Evolutionary conservation across 73 alveolate genomes (phyloP).

Genomic region (Paramecium octaurelia): DNA sequence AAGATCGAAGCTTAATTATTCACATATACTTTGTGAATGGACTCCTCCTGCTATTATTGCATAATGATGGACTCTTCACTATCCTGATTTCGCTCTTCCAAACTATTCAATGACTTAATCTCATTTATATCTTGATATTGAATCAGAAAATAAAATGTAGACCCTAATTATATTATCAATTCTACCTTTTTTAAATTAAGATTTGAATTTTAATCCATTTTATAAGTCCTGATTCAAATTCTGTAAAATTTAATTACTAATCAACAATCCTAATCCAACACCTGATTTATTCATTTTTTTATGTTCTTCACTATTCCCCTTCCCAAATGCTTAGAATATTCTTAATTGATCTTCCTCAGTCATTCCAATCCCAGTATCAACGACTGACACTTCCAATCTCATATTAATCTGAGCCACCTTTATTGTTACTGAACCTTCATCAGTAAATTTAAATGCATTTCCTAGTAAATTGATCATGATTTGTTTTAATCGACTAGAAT

Average conservation of each 20-base stretch:
- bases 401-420: background rate
- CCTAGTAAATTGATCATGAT: background rate
- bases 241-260: conserved; percentile 20
- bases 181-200: conserved; percentile 9
- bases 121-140: conserved; percentile 7
- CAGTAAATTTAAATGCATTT: conserved; percentile 42
- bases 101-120: conserved; percentile 25
- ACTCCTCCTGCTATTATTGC: background rate
- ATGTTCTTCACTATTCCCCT: conserved; percentile 48
- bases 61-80: conserved; percentile 1
- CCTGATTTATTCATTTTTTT: conserved; percentile 24
- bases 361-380: conserved; percentile 41
- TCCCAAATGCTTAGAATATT: conserved; percentile 28
- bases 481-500: conserved; percentile 23
- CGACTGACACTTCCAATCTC: background rate
- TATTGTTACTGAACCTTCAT: conserved; percentile 23
- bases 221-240: background rate
- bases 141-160: conserved; percentile 17
- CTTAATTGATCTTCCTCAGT: conserved; percentile 6
- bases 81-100: conserved; percentile 40
- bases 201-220: conserved; percentile 23
- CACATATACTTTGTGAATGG: conserved; percentile 16
- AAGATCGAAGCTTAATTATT: background rate
- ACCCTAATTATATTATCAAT: background rate
- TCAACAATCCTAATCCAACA: conserved; percentile 40